Evolutionary conservation across 345 rosid species (phyloP), one percentile per base, ranked within the genome.

Genomic region (Draba incana): DNA sequence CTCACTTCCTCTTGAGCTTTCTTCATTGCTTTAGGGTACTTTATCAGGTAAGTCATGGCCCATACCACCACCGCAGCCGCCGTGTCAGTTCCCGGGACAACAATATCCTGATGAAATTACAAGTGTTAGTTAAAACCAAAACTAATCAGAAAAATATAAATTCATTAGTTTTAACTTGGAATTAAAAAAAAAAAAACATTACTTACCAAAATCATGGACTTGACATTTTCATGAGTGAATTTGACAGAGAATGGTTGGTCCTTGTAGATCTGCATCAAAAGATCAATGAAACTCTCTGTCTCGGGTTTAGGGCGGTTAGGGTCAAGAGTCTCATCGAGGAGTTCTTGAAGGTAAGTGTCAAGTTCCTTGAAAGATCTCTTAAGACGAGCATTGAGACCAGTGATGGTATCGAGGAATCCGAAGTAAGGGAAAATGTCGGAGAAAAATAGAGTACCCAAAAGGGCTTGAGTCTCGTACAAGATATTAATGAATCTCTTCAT

Each of bases 401-500:
- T 75, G 12, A 81, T 5, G 25, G 55, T 76, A 58, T 81, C 84
- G 62, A 78, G 49, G 15, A 68, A 81, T 13, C 80, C 69, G 13
- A 81, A 43, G 30, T 61, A 57, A 30, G 85, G 82, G 43, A 81
- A 73, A 56, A 78, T 69, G 38, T 81, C 82, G 1, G 84, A 75
- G 47, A 75, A 62, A 35, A 75, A 81, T 56, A 75, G 70, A 53
- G 63, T 53, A 0, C 71, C 76, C 38, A 72, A 50, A 64, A 81
- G 48, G 1, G 80, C 77, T 43, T 81, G 75, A 16, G 79, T 52
- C 57, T 76, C 84, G 5, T 63, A 61, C 30, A 79, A 62, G 48
- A 81, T 35, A 14, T 28, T 25, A 4, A 76, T 76, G 43, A 81
- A 79, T 65, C 74, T 78, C 57, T 38, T 81, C 66, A 64, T 70